These are phyloP conservation scores for Xylariaceae sp. DNA, from an alignment of 2,329 filamentous ascomycete species.

Conservation along the genomic window DNA sequence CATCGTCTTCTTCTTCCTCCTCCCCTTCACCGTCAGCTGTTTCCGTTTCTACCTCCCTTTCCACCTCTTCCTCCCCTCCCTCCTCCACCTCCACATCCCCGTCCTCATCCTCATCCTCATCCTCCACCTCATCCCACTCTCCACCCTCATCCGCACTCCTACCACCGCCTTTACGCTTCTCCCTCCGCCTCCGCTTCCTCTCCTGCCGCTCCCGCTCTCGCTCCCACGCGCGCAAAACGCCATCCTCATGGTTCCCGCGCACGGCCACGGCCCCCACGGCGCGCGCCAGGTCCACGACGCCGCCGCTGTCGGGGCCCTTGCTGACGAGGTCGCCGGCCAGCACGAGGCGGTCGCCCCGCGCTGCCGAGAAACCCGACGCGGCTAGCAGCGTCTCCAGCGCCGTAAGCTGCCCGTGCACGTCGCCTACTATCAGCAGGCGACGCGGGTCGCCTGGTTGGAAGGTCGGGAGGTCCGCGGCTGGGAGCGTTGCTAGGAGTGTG, in stretches of 20 bases:
- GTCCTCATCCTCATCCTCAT: no score
- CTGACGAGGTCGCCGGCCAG: conserved; percentile 79
- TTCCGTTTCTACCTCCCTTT: no score
- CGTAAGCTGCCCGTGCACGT: conserved; percentile 85
- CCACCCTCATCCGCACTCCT: no score
- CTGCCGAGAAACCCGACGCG: conserved; percentile 63
- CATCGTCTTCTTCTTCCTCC: conserved; percentile 16
- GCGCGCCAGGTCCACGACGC: conserved; percentile 77
- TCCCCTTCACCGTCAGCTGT: conserved; percentile 29
- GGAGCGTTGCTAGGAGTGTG: conserved; percentile 8
- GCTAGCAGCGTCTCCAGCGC: conserved; percentile 68
- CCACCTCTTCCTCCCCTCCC: no score
- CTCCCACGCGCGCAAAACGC: conserved; percentile 69
- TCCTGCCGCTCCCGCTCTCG: conserved; percentile 9
- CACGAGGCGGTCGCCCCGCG: conserved; percentile 71
- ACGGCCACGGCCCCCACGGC: conserved; percentile 76
- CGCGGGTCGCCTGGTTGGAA: conserved; percentile 42
- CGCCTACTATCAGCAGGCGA: conserved; percentile 80
- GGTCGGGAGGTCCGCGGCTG: conserved; percentile 33
- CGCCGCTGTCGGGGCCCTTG: conserved; percentile 82
- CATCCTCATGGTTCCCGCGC: conserved; percentile 91
- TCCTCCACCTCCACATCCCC: no score
- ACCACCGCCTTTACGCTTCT: no score
- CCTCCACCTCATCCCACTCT: no score
- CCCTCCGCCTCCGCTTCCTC: conserved; percentile 31